These are phyloP conservation scores for Candida broadrunensis DNA, from an alignment of 805 yeast species.

Conservation along the genomic window DNA sequence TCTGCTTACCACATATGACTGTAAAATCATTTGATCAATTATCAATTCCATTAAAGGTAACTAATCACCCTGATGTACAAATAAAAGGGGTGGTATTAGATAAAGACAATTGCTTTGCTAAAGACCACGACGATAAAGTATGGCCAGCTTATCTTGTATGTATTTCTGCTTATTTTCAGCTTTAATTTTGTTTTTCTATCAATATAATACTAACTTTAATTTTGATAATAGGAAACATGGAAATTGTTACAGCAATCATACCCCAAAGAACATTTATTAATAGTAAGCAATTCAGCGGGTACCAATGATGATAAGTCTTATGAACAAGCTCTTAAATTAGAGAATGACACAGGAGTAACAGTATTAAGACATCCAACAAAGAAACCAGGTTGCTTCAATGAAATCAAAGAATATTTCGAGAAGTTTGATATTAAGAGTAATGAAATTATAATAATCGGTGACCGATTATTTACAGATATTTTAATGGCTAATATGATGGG, in stretches of 20 bases:
- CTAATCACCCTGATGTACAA: conserved; percentile 19
- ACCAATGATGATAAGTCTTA: conserved; percentile 67
- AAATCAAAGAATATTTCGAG: conserved; percentile 60
- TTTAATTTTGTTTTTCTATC: neutral
- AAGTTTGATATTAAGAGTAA: conserved; percentile 47
- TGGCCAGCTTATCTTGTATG: conserved; percentile 65
- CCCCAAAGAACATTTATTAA: conserved; percentile 62
- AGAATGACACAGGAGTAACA: conserved; percentile 61
- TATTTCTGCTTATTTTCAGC: conserved; percentile 5
- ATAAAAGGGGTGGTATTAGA: conserved; percentile 84
- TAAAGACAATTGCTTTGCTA: conserved; percentile 93
- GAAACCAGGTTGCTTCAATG: conserved; percentile 78
- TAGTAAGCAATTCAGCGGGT: conserved; percentile 94
- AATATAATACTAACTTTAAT: conserved; percentile 5
- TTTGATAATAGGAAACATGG: conserved; percentile 43
- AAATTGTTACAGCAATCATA: conserved; percentile 47
- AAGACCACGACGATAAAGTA: conserved; percentile 72
- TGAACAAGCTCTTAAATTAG: conserved; percentile 60
- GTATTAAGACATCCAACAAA: conserved; percentile 72
- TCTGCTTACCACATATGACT: conserved; percentile 64
- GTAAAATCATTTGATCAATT: conserved; percentile 58
- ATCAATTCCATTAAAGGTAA: conserved; percentile 49
- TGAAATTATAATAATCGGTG: conserved; percentile 86
- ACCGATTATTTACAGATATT: conserved; percentile 85
- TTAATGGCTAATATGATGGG: conserved; percentile 96